Percentiles rank a stretch among this genome's conserved stretches.
Conservation (phyloP, 208 protist genomes). For the Zelonia costaricensis region DNA sequence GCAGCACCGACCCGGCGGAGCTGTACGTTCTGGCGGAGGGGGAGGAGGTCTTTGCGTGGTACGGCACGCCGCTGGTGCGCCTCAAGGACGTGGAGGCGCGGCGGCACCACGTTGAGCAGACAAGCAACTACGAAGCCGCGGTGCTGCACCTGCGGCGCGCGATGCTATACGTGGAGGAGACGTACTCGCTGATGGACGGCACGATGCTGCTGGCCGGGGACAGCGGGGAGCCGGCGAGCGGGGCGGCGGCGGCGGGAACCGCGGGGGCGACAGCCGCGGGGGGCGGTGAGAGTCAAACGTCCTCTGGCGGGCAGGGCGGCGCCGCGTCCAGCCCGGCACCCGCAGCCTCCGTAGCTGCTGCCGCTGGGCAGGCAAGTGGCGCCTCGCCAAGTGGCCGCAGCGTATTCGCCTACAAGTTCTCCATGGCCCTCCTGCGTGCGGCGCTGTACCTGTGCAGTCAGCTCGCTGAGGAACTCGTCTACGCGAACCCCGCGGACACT, state of each 20-base stretch:
- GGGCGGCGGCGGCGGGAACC: neutral
- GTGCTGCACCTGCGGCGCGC: slow-evolving; percentile 76
- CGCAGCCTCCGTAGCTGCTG: neutral
- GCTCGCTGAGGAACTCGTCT: slow-evolving; percentile 58
- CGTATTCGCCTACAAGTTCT: slow-evolving; percentile 57
- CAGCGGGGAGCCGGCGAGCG: slow-evolving; percentile 13
- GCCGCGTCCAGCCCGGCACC: neutral
- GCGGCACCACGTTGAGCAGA: slow-evolving; percentile 39
- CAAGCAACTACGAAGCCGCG: slow-evolving; percentile 58
- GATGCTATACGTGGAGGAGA: slow-evolving; percentile 87
- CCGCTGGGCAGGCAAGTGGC: neutral
- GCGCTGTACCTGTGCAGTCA: slow-evolving; percentile 70
- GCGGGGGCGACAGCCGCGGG: slow-evolving; percentile 10
- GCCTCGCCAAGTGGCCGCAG: slow-evolving; percentile 14
- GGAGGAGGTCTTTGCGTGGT: slow-evolving; percentile 76
- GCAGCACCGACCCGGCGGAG: slow-evolving; percentile 10
- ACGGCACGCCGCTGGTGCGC: slow-evolving; percentile 69
- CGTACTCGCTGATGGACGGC: slow-evolving; percentile 73
- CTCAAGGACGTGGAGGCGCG: slow-evolving; percentile 37
- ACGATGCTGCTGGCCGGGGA: slow-evolving; percentile 44
- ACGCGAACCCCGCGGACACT: slow-evolving; percentile 69
- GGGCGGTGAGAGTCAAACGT: neutral
- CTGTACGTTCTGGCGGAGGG: slow-evolving; percentile 42
- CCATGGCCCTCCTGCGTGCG: slow-evolving; percentile 71
- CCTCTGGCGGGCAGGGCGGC: neutral